Evolutionary conservation across 2,329 filamentous ascomycete genomes (phyloP).

Genomic region (Alternaria sp.): DNA sequence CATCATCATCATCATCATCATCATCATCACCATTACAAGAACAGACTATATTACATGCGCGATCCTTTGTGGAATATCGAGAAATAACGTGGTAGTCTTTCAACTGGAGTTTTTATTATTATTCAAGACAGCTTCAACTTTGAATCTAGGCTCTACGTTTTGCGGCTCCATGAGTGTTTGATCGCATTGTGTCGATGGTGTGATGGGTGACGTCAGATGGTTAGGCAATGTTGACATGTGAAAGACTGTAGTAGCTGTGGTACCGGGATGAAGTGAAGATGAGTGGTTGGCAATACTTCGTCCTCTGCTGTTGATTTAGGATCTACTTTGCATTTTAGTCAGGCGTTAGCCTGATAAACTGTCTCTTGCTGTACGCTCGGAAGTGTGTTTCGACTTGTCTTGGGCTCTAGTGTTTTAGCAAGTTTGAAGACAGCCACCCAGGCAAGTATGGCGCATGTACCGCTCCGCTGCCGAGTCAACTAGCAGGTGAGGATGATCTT

Average conservation of each 20-base stretch:
- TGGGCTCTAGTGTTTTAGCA: slow-evolving; percentile 5
- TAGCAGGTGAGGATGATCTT: not conserved
- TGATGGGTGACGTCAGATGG: slow-evolving; percentile 1
- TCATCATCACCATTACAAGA: too few relatives aligned
- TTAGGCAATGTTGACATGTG: not conserved
- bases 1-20: too few relatives aligned
- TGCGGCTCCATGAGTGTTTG: slow-evolving; percentile 3
- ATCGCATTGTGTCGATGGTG: slow-evolving; percentile 5
- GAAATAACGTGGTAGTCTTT: not conserved
- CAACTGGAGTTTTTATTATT: not conserved
- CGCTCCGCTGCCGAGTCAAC: not conserved
- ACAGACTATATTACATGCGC: not conserved
- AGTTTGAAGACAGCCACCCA: not conserved
- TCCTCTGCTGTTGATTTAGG: not conserved
- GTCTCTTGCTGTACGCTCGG: not conserved
- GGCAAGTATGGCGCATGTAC: slow-evolving; percentile 14
- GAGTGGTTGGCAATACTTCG: not conserved
- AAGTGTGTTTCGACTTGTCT: not conserved
- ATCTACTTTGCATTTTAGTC: not conserved
- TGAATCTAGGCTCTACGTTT: too few relatives aligned
- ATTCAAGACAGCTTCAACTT: not conserved
- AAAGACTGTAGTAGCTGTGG: not conserved
- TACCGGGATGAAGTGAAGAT: not conserved
- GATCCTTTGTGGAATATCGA: not conserved
- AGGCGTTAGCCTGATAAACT: not conserved